Conservation (phyloP, 345 rosid genomes). For the Murraya koenigii region DNA sequence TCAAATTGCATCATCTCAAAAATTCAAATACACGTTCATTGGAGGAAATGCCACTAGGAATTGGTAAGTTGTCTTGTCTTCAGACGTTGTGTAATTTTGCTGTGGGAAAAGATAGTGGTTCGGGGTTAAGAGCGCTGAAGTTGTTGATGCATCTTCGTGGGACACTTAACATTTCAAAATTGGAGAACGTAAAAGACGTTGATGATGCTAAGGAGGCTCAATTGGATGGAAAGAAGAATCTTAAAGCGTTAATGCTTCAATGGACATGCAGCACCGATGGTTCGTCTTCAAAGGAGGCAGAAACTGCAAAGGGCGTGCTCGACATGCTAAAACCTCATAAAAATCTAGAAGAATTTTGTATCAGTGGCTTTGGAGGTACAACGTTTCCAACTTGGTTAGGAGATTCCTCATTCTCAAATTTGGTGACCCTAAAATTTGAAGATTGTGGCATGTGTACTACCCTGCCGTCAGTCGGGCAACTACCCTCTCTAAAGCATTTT, state of each 20-base stretch:
- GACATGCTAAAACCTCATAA: constrained; percentile 4
- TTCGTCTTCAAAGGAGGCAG: background rate
- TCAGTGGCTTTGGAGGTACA: background rate
- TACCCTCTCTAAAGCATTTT: background rate
- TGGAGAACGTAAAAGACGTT: background rate
- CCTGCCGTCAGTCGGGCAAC: constrained; percentile 9
- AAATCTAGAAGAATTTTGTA: background rate
- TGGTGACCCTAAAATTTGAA: background rate
- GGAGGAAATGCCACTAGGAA: background rate
- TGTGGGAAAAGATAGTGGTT: constrained; percentile 1
- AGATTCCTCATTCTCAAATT: constrained; percentile 14
- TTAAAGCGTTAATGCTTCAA: constrained; percentile 16
- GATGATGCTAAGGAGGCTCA: constrained; percentile 20
- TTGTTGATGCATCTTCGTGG: background rate
- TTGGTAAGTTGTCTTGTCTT: background rate
- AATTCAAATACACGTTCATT: background rate
- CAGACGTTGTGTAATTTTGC: background rate
- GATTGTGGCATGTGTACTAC: background rate
- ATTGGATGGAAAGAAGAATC: constrained; percentile 22
- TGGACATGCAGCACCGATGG: background rate
- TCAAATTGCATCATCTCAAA: background rate
- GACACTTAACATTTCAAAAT: background rate
- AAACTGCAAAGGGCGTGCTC: background rate
- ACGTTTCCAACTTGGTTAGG: constrained; percentile 10
- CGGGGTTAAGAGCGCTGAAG: background rate